Base-by-base conservation (phyloP, 2,329 filamentous ascomycete genomes). In the Apiospora sp. region DNA sequence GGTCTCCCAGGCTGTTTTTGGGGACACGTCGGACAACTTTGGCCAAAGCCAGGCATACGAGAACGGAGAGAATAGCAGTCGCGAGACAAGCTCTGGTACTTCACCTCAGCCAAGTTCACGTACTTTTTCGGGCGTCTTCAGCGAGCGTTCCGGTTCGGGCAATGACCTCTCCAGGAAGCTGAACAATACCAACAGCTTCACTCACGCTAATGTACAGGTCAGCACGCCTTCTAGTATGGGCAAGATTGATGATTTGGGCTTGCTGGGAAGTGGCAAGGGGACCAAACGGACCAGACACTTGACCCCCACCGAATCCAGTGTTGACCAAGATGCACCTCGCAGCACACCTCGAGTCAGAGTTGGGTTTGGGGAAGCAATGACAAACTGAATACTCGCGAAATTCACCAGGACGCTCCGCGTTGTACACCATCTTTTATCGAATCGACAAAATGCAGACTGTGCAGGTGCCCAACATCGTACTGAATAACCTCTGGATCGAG, bases 401-500 rank as follows among this genome's bases (percentile, higher is more conserved):
- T 8, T 10, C 37, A 8, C 43, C 67, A 44, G 6, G n/a, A 44
- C n/a, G n/a, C 37, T 16, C 30, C 10, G 12, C 24, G 49, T 30
- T 30, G 27, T 98, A 95, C 86, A 97, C 94, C 0, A 91, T 98
- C 71, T 98, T 99, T 84, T 93, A 93, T 76, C 92, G 93, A 67
- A 92, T 97, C 75, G 90, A 92, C 77, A 94, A 91, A 78, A 92
- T 94, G 86, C 95, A 97, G 81, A 89, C 94, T 70, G 89, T 91
- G 1, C 90, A 97, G 83, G 91, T 97, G 1, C 95, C 96, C 58
- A 98, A 99, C 83, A 97, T 97, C 79, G 87, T 95, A 1, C 88
- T 98, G 71, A 98, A 98, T 86, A 92, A 90, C 70, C 85, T 95
- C n/a, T 98, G 95, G 93, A 92, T 99, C 71, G 96, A 98, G 82